A percentile compares a stretch with the other conserved stretches of the same genome.
These are phyloP conservation scores for Casuarina cunninghamiana DNA, from an alignment of 306 rosid genomes.

Conservation along the genomic window DNA sequence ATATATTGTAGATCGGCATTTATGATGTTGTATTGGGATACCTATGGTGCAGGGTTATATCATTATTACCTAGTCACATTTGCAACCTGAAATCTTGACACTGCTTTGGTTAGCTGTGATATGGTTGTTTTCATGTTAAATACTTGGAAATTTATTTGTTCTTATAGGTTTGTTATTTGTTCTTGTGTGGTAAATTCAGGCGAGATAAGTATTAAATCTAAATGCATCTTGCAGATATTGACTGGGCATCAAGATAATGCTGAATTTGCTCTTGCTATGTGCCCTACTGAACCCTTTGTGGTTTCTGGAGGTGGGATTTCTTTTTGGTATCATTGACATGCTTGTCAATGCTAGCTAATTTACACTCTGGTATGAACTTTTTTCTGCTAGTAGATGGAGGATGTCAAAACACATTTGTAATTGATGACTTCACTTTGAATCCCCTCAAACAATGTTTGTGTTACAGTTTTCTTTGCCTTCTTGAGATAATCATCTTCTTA, in stretches of 20 bases:
- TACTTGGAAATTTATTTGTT: neutral
- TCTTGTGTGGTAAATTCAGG: neutral
- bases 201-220: neutral
- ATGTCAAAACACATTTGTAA: neutral
- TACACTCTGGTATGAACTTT: neutral
- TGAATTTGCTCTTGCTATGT: constrained; percentile 98
- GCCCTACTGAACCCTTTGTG: constrained; percentile 96
- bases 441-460: neutral
- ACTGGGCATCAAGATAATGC: constrained; percentile 99
- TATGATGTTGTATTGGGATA: neutral
- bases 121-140: neutral
- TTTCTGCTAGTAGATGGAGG: neutral
- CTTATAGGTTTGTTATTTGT: neutral
- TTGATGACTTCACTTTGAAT: neutral
- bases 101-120: neutral
- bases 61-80: neutral
- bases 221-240: constrained; percentile 54
- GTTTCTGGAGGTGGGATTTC: constrained; percentile 85
- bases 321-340: neutral
- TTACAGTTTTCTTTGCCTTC: neutral
- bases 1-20: neutral
- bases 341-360: neutral
- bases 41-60: neutral
- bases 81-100: neutral
- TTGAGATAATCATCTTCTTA: neutral